Percentiles rank a stretch among this genome's conserved stretches.
Evolutionary conservation across 192 early-diverging fungal species (phyloP).

Genomic region (Chytriomyces sp.): DNA sequence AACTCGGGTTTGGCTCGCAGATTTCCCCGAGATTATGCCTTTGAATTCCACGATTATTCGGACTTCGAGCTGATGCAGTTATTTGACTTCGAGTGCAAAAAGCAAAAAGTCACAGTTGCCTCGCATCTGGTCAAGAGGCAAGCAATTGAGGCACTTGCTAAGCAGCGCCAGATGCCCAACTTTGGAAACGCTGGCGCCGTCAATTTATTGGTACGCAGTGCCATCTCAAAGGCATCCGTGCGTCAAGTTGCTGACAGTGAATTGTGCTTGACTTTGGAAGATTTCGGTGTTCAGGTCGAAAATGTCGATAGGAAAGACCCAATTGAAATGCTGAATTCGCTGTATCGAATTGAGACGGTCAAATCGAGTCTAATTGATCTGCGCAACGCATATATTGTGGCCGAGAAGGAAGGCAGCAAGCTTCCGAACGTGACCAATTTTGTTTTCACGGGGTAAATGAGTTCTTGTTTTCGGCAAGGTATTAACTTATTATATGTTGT

Average conservation of each 20-base stretch:
- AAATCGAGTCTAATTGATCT: slow-evolving; percentile 28
- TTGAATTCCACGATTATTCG: slow-evolving; percentile 41
- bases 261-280: slow-evolving; percentile 27
- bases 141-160: slow-evolving; percentile 28
- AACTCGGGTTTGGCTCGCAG: slow-evolving; percentile 44
- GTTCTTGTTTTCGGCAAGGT: no score
- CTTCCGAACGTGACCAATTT: slow-evolving; percentile 38
- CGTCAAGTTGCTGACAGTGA: slow-evolving; percentile 1
- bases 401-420: slow-evolving; percentile 25
- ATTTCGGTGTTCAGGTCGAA: slow-evolving; percentile 17
- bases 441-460: slow-evolving; percentile 31
- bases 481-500: background rate
- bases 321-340: slow-evolving; percentile 23
- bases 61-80: slow-evolving; percentile 35
- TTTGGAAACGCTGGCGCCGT: slow-evolving; percentile 48
- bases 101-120: slow-evolving; percentile 16
- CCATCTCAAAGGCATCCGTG: slow-evolving; percentile 36
- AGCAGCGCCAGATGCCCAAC: slow-evolving; percentile 41
- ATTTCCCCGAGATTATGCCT: slow-evolving; percentile 43
- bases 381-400: slow-evolving; percentile 28
- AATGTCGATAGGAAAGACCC: slow-evolving; percentile 29
- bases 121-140: slow-evolving; percentile 26
- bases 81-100: slow-evolving; percentile 26
- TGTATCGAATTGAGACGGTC: slow-evolving; percentile 33
- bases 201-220: slow-evolving; percentile 29